A percentile compares a stretch with the other conserved stretches of the same genome.
These are phyloP conservation scores for Albifimbria verrucaria DNA, from an alignment of 2,329 filamentous ascomycete species.

Conservation along the genomic window DNA sequence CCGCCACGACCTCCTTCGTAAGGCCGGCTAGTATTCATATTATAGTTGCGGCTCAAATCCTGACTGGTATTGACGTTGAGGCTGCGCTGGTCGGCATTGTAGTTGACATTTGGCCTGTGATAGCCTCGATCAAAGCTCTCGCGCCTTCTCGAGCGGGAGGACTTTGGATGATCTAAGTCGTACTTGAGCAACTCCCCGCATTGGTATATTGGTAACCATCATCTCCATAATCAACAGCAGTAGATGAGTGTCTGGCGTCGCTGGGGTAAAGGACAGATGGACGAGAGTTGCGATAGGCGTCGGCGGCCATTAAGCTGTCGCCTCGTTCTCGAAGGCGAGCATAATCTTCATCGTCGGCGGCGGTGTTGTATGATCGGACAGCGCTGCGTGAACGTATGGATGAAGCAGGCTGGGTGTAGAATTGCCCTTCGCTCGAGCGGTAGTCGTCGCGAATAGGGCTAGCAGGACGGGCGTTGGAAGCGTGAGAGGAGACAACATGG, in stretches of 20 bases:
- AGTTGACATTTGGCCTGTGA: constrained; percentile 52
- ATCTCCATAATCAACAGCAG: constrained; percentile 51
- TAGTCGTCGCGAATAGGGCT: constrained; percentile 53
- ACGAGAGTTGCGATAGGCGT: constrained; percentile 45
- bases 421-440: constrained; percentile 47
- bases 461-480: constrained; percentile 27
- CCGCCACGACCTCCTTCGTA: constrained; percentile 40
- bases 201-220: constrained; percentile 64
- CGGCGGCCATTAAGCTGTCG: constrained; percentile 38
- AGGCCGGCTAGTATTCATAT: constrained; percentile 26
- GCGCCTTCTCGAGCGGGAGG: constrained; percentile 38
- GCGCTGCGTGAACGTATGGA: constrained; percentile 51
- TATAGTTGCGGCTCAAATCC: constrained; percentile 43
- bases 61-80: constrained; percentile 44
- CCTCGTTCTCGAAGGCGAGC: constrained; percentile 47
- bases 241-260: constrained; percentile 35
- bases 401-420: constrained; percentile 56
- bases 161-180: constrained; percentile 52
- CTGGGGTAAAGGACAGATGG: constrained; percentile 43
- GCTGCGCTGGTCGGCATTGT: constrained; percentile 42
- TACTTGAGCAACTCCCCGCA: constrained; percentile 60
- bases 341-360: constrained; percentile 50
- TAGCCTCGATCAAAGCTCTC: constrained; percentile 56
- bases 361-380: constrained; percentile 44
- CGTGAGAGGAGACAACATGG: constrained; percentile 37